Evolutionary conservation across 257 asterid genomes (phyloP).

Genomic region (Scutellaria galericulata): DNA sequence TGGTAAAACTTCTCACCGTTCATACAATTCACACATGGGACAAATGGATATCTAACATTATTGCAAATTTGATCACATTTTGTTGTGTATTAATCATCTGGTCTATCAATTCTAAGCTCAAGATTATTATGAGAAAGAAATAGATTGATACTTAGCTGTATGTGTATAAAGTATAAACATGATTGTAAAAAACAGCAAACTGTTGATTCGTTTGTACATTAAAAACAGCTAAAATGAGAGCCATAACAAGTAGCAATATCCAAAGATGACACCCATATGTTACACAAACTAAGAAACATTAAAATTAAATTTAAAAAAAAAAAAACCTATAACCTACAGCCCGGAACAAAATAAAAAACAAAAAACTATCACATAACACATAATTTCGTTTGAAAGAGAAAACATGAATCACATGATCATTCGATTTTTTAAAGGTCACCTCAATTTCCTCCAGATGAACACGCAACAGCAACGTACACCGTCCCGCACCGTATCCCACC

Average conservation of each 20-base stretch:
- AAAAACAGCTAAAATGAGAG: background rate
- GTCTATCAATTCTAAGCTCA: too few species aligned
- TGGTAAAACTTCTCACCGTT: too few species aligned
- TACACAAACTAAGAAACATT: conserved; percentile 26
- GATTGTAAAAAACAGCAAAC: too few species aligned
- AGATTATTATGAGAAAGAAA: background rate
- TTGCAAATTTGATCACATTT: too few species aligned
- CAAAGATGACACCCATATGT: conserved; percentile 26
- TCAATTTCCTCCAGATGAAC: conserved; percentile 34
- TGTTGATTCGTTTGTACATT: conserved; percentile 28
- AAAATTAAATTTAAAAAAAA: background rate
- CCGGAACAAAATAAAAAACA: background rate
- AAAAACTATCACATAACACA: background rate
- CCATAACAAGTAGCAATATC: background rate
- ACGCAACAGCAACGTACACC: conserved; percentile 19
- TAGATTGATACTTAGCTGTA: background rate
- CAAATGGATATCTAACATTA: too few species aligned
- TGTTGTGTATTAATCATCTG: too few species aligned
- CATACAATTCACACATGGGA: too few species aligned
- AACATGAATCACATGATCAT: background rate
- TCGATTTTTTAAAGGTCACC: background rate
- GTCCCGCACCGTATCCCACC: conserved; percentile 17
- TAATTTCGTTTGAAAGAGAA: conserved; percentile 11
- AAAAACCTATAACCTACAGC: background rate
- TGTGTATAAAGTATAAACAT: too few species aligned